Evolutionary conservation across 768 basidiomycete species (phyloP).

Genomic region (Kwoniella pini): DNA sequence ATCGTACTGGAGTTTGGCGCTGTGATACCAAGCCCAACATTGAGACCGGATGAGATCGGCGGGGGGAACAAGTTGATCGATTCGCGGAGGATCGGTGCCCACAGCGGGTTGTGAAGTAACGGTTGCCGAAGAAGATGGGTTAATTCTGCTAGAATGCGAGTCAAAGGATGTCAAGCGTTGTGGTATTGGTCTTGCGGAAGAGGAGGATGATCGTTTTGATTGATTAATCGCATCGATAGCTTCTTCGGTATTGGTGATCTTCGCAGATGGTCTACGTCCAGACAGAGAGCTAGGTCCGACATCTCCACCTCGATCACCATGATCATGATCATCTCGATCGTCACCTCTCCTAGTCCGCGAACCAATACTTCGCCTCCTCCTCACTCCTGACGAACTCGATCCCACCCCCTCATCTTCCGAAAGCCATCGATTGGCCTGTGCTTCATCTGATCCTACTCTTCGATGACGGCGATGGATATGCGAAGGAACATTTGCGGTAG

Average conservation of each 20-base stretch:
- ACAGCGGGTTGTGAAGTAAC: not conserved
- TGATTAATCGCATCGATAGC: not conserved
- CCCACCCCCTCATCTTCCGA: conserved; percentile 50
- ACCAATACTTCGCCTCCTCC: conserved; percentile 20
- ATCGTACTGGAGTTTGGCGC: not conserved
- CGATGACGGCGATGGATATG: conserved; percentile 9
- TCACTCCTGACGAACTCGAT: conserved; percentile 4
- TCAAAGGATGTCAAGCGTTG: conserved; percentile 16
- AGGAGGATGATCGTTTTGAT: not conserved
- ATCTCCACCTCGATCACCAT: conserved; percentile 2
- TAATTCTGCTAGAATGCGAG: not conserved
- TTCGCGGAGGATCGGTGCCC: conserved; percentile 14
- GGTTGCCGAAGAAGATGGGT: not conserved
- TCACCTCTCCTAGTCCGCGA: conserved; percentile 1
- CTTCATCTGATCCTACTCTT: conserved; percentile 9
- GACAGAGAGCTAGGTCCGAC: conserved; percentile 1
- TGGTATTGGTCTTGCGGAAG: conserved; percentile 1
- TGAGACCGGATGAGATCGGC: not conserved
- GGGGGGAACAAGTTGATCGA: conserved; percentile 22
- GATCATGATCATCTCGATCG: conserved; percentile 9
- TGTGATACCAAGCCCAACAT: conserved; percentile 15
- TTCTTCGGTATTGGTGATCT: conserved; percentile 3
- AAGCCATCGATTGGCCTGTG: conserved; percentile 45
- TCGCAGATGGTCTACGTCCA: not conserved
- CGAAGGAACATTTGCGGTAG: conserved; percentile 21